Base-by-base conservation (phyloP, 768 basidiomycete species). In the Agaricus bisporus region DNA sequence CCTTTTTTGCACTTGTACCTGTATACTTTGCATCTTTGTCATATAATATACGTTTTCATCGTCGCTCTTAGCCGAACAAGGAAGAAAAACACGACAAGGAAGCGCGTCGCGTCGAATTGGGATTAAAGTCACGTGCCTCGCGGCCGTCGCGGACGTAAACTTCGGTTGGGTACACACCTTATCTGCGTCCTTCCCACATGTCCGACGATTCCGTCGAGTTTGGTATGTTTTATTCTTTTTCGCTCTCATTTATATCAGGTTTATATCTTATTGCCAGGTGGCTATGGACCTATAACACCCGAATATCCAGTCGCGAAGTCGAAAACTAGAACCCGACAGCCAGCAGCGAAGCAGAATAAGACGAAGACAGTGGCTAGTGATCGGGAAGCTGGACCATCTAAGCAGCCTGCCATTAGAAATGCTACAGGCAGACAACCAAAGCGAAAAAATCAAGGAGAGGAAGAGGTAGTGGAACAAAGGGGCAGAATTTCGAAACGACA, bases 261-360 rank as follows among this genome's bases (percentile, higher is more conserved):
- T 15, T 36, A 12, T 35, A 18, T 2, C 3, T n/a, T 10, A 25
- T 42, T 25, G 17, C 1, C 32, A 64, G 63, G 63, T 25, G 63
- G 63, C 32, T 60, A 63, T 49, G 50, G 49, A 2, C 57, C 59
- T n/a, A 64, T 61, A 11, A 64, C 63, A 12, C 61, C 63, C 37
- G 57, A 47, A 41, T 42, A 41, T 48, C 50, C 53, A 4, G 9
- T 44, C 5, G 38, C 28, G 41, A 59, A 44, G 55, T 22, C 49
- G 20, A 58, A 48, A 35, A 12, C 49, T 12, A 48, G 22, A 10
- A 29, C 50, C 28, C 44, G 38, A 20, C 35, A 45, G 26, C 49
- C 49, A 28, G 56, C 43, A 18, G 44, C 36, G 3, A 59, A 55
- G 42, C 59, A 26, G 20, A 51, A 49, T 36, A 47, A 43, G 41